A percentile compares a stretch with the other conserved stretches of the same genome.
phyloP scores from a whole-genome alignment of 1,284 basidiomycete genomes.

The Neotropicomus parvogracilis region DNA sequence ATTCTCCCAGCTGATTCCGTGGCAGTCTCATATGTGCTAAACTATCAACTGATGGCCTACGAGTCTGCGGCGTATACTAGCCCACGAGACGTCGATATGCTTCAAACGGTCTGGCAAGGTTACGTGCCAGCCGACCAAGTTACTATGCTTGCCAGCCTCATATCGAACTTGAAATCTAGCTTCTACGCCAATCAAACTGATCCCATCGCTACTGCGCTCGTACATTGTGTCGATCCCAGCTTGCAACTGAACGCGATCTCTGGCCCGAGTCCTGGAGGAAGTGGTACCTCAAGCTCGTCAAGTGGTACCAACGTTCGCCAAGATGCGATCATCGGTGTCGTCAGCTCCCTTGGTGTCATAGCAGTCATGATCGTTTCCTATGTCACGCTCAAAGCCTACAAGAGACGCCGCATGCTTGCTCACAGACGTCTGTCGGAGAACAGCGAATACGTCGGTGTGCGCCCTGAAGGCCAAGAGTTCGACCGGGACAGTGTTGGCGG shows the following conservation, averaged over 20 bases:
- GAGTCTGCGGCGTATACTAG: conserved; percentile 50
- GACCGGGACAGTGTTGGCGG: conserved; percentile 71
- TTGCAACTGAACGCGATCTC: conserved; percentile 50
- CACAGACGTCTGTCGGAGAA: conserved; percentile 63
- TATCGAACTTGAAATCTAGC: conserved; percentile 49
- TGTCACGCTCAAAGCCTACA: conserved; percentile 58
- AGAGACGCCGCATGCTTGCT: conserved; percentile 55
- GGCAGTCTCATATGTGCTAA: conserved; percentile 43
- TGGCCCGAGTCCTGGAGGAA: conserved; percentile 34
- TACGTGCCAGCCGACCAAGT: conserved; percentile 55
- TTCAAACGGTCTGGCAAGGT: conserved; percentile 58
- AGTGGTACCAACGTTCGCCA: conserved; percentile 41
- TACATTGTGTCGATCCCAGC: conserved; percentile 55
- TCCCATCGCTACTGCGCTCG: conserved; percentile 46
- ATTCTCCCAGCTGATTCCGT: conserved; percentile 5
- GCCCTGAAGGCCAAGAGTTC: conserved; percentile 64
- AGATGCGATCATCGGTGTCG: conserved; percentile 79
- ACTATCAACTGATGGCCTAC: conserved; percentile 58
- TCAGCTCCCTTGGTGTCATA: conserved; percentile 68
- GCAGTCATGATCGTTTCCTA: conserved; percentile 63
- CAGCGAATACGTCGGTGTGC: conserved; percentile 31
- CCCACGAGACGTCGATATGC: conserved; percentile 40
- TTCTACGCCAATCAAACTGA: conserved; percentile 54
- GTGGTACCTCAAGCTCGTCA: conserved; percentile 13
- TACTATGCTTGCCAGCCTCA: conserved; percentile 48